Evolutionary conservation across 1,139 yeast genomes (phyloP).

Genomic region (Groenewaldozyma sp.): DNA sequence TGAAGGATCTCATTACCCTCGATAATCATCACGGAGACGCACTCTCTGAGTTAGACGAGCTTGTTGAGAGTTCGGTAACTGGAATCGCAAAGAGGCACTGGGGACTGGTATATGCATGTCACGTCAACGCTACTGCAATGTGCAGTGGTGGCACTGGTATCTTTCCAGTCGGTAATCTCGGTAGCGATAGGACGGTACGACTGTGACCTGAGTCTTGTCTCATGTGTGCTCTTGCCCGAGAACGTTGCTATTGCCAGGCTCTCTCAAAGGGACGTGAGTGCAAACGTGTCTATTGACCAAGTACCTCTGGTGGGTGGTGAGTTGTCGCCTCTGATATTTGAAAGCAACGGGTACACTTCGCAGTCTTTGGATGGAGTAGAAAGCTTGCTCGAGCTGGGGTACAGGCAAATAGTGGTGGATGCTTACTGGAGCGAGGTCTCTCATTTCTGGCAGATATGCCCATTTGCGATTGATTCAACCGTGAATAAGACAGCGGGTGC

Average conservation of each 20-base stretch:
- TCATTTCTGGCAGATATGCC: constrained; percentile 62
- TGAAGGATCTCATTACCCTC: no score
- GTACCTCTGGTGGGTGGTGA: constrained; percentile 50
- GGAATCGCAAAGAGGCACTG: no score
- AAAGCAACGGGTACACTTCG: constrained; percentile 41
- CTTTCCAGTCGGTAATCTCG: not conserved
- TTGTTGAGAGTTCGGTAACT: no score
- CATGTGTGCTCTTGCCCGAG: constrained; percentile 14
- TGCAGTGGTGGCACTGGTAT: not conserved
- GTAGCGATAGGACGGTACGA: constrained; percentile 5
- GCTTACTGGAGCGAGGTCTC: constrained; percentile 53
- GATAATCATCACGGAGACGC: no score
- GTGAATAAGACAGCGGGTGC: constrained; percentile 3
- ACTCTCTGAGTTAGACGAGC: no score
- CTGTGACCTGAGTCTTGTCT: constrained; percentile 6
- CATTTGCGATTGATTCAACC: constrained; percentile 22
- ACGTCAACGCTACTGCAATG: no score
- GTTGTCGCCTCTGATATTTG: constrained; percentile 43
- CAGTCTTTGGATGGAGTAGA: constrained; percentile 34
- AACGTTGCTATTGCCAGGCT: constrained; percentile 36
- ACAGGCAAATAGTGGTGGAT: constrained; percentile 48
- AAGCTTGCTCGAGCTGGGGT: constrained; percentile 41
- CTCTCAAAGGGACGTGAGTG: constrained; percentile 61
- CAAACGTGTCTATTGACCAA: constrained; percentile 49
- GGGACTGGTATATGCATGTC: no score